Evolutionary conservation across 306 rosid genomes (phyloP), one percentile per base, ranked within the genome.

Genomic region (Trifolium subterraneum): DNA sequence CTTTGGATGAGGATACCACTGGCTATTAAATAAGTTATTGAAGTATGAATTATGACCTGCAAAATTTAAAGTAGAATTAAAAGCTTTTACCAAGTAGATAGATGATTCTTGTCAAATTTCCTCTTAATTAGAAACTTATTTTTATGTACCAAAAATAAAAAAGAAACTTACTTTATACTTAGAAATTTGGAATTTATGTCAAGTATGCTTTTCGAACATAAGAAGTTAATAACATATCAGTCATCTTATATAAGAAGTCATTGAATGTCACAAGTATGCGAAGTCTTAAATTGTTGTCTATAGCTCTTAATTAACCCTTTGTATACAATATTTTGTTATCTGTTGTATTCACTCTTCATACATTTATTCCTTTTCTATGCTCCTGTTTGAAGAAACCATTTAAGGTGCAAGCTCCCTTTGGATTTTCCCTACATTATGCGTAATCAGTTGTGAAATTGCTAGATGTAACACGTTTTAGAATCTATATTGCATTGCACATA

Each of bases 81-180:
- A 54, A 47, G 29, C 41, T 38, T 69, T 39, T 63, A 31, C 51
- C 58, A 41, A 35, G 15, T 47, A 41, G 25, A 12, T 31, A 47
- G 64, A 76, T 19, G 64, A 59, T 29, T 81, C 14, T 76, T 7
- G 39, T 60, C 60, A 36, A 68, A 47, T 68, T 79, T 79, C 29
- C 45, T 73, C 20, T 74, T 59, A 44, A 50, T 51, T 61, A 69
- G 54, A 77, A 29, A 60, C 42, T 36, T n/a, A n/a, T n/a, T n/a
- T n/a, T n/a, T n/a, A n/a, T n/a, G n/a, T n/a, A n/a, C n/a, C n/a
- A n/a, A n/a, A n/a, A n/a, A n/a, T n/a, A n/a, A n/a, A n/a, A n/a
- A n/a, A n/a, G n/a, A n/a, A n/a, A n/a, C n/a, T 59, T 59, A 76
- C n/a, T 39, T 13, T 25, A 29, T 22, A 60, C 27, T 2, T 8